Base-by-base conservation (phyloP, 2,329 filamentous ascomycete species). In the Colletotrichum chrysophilum region DNA sequence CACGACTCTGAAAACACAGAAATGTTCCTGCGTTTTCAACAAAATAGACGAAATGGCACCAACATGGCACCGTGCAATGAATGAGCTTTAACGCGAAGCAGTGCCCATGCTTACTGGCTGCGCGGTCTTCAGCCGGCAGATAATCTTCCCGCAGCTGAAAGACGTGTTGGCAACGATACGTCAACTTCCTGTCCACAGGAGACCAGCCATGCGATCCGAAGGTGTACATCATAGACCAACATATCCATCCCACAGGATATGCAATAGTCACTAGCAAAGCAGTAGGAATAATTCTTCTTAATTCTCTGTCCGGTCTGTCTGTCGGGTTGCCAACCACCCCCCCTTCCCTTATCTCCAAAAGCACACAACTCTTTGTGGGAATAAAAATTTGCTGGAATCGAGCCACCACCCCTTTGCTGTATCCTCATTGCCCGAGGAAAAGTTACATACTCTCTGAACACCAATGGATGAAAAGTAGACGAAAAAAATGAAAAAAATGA, bases 371-470 rank as follows among this genome's bases (percentile, higher is more conserved):
- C 62, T 66, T 52, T 66, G 26, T 52, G 62, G 66, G 66, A 60
- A 68, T 58, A 28, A 68, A 60, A 21, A 52, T 52, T 12, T 52
- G 30, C 28, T 32, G 56, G 66, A 68, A 55, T 68, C 48, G 32
- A 68, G 66, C 66, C 66, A 68, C 66, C 66, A 38, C 30, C 65
- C 65, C 32, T 21, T 52, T 52, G 38, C 26, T n/a, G 32, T 61
- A 28, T 43, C 48, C 52, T 66, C 38, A 26, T n/a, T 52, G 38
- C 38, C 24, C 26, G 62, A 66, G 61, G 61, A 64, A 52, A 52
- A 21, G 21, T 43, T 34, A 36, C 65, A 55, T 32, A 56, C 71
- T 71, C 72, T 66, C 72, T 71, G 28, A 71, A 71, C 72, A 75
- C 72, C 72, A 24, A 36, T 71, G 55, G 56, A 28, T 18, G 32